A percentile compares a stretch with the other conserved stretches of the same genome.
Evolutionary conservation across 2,329 filamentous ascomycete species (phyloP).

Genomic region (Trichoderma pleuroti): DNA sequence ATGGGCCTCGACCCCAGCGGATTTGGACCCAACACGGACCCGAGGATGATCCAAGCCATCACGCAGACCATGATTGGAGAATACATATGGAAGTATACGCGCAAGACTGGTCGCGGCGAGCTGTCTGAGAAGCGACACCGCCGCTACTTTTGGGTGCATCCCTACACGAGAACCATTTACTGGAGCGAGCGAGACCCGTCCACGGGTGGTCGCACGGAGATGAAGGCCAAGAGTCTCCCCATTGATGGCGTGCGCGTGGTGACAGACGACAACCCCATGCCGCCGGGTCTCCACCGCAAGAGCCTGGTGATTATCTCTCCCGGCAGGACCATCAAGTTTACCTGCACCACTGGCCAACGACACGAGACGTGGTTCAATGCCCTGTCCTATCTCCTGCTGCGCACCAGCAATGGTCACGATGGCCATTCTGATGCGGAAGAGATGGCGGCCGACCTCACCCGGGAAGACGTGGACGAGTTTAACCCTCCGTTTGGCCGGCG

Average conservation of each 20-base stretch:
- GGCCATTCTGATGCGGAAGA: constrained; percentile 60
- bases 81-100: constrained; percentile 98
- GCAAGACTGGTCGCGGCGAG: constrained; percentile 83
- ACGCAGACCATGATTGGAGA: constrained; percentile 99
- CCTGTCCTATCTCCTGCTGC: constrained; percentile 83
- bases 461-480: constrained; percentile 72
- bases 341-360: constrained; percentile 85
- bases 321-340: constrained; percentile 87
- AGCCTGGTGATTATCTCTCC: constrained; percentile 88
- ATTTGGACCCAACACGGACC: constrained; percentile 74
- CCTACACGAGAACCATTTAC: constrained; percentile 92
- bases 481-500: constrained; percentile 59
- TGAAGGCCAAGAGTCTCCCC: constrained; percentile 80
- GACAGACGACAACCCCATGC: constrained; percentile 90
- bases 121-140: constrained; percentile 87
- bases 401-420: constrained; percentile 64
- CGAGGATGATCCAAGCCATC: constrained; percentile 97
- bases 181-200: constrained; percentile 93
- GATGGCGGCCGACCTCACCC: constrained; percentile 53
- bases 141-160: constrained; percentile 98
- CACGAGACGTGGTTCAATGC: constrained; percentile 99
- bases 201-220: constrained; percentile 69
- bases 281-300: constrained; percentile 90
- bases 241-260: constrained; percentile 93
- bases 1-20: constrained; percentile 53